phyloP scores from a whole-genome alignment of 768 basidiomycete genomes.

The Hericium alpestre region DNA sequence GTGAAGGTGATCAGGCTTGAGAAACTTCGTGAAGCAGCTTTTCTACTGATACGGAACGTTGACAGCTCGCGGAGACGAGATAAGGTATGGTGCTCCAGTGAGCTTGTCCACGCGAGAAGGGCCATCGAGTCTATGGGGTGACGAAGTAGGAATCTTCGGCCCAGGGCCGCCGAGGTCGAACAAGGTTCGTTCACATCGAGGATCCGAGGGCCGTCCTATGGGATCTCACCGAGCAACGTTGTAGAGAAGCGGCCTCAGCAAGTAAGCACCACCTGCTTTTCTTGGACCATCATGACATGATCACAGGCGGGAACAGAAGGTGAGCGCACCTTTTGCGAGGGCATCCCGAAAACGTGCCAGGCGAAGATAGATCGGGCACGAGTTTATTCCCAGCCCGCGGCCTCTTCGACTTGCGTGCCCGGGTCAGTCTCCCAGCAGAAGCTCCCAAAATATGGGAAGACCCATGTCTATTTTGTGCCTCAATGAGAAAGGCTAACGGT shows the following conservation, averaged over 20 bases:
- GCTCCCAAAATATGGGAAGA: neutral
- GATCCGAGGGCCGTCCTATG: neutral
- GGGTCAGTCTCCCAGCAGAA: neutral
- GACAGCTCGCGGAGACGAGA: constrained; percentile 9
- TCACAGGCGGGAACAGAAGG: neutral
- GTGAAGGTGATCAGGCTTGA: constrained; percentile 4
- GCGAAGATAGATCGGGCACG: neutral
- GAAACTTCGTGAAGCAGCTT: constrained; percentile 15
- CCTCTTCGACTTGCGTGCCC: neutral
- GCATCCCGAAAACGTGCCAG: neutral
- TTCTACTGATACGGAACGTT: constrained; percentile 9
- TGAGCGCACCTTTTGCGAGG: neutral
- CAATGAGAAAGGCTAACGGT: no score
- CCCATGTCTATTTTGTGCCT: neutral
- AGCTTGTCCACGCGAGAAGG: constrained; percentile 4
- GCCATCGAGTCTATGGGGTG: neutral
- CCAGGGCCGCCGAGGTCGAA: neutral
- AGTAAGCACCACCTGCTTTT: neutral
- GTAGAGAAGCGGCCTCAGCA: neutral
- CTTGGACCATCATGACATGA: neutral
- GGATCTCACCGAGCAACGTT: neutral
- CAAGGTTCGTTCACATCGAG: neutral
- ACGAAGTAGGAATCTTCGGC: neutral
- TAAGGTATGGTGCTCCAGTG: constrained; percentile 11
- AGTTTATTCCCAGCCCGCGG: neutral